Evolutionary conservation across 768 basidiomycete species (phyloP).

Genomic region (Phaeotremella fagi): DNA sequence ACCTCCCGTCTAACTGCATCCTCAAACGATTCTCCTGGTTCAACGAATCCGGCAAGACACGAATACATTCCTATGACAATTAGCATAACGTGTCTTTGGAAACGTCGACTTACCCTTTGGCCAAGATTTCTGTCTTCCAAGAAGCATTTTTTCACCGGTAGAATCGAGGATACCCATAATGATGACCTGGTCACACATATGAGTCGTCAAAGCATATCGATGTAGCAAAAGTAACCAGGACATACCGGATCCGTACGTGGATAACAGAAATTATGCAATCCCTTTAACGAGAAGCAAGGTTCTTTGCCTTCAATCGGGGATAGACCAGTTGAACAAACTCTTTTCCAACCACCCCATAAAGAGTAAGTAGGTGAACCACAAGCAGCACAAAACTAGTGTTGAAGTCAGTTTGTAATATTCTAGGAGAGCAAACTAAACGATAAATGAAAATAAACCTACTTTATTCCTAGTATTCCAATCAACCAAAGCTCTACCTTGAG

Average conservation of each 20-base stretch:
- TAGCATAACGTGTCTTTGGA: slow-evolving; percentile 46
- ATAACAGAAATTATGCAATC: slow-evolving; percentile 72
- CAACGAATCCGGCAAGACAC: slow-evolving; percentile 87
- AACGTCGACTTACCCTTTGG: slow-evolving; percentile 40
- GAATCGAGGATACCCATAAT: slow-evolving; percentile 84
- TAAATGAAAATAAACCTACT: slow-evolving; percentile 49
- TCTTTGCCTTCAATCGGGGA: slow-evolving; percentile 26
- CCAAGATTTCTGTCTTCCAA: slow-evolving; percentile 66
- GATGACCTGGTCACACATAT: slow-evolving; percentile 82
- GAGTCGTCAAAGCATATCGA: slow-evolving; percentile 53
- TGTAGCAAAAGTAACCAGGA: not conserved
- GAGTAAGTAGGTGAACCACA: slow-evolving; percentile 79
- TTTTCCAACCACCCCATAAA: slow-evolving; percentile 95
- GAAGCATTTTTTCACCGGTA: slow-evolving; percentile 72
- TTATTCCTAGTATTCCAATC: slow-evolving; percentile 93
- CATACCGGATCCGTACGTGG: slow-evolving; percentile 46
- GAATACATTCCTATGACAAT: slow-evolving; percentile 62
- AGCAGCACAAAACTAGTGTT: slow-evolving; percentile 71
- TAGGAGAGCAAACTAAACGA: not conserved
- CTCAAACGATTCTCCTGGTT: slow-evolving; percentile 90
- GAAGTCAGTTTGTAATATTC: too few relatives aligned
- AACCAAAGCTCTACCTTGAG: slow-evolving; percentile 69
- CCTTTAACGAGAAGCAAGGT: slow-evolving; percentile 56
- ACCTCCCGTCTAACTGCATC: slow-evolving; percentile 88
- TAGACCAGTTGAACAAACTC: slow-evolving; percentile 61